Evolutionary conservation across 257 asterid genomes (phyloP), one percentile per base, ranked within the genome.

Genomic region (Scutellaria minor): DNA sequence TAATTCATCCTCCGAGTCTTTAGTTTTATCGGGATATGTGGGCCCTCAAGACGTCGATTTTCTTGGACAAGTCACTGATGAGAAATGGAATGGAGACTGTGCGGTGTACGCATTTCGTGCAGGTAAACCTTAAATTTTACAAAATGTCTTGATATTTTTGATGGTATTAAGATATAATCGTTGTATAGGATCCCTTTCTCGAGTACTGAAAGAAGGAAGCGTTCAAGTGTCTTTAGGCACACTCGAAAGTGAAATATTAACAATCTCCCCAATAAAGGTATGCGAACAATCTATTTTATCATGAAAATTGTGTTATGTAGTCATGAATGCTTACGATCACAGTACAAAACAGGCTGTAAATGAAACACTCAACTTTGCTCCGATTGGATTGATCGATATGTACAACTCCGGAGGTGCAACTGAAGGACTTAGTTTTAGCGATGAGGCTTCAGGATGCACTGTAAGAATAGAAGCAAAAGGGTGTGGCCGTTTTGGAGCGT

Each of bases 401-500:
- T 81, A 77, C 52, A 86, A 86, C 81, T 84, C 82, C 6, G 91
- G 91, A 66, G 91, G 91, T 6, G 85, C 87, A 6, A 55, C 54
- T 0, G 81, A 83, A 64, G 76, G 73, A 44, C 9, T 80, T 7
- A 55, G 68, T 20, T 70, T 57, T 42, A n/a, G 18, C 11, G 0
- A 20, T 5, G 79, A 64, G 15, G 14, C 68, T 31, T 67, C 79
- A 6, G 78, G 67, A 14, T 27, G 68, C 46, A 50, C 22, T 3
- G 24, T 78, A 40, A 68, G 65, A 31, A 27, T 80, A 0, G 56
- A 57, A 51, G 82, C 75, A 3, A 74, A 84, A 6, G 90, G 92
- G 5, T 81, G 83, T 76, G 90, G 92, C 20, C 81, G 81, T 15
- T 79, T 87, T 71, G 92, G 88, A 35, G 88, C 85, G 20, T 87